Evolutionary conservation across 257 asterid species (phyloP).

Genomic region (Scutellaria minor): DNA sequence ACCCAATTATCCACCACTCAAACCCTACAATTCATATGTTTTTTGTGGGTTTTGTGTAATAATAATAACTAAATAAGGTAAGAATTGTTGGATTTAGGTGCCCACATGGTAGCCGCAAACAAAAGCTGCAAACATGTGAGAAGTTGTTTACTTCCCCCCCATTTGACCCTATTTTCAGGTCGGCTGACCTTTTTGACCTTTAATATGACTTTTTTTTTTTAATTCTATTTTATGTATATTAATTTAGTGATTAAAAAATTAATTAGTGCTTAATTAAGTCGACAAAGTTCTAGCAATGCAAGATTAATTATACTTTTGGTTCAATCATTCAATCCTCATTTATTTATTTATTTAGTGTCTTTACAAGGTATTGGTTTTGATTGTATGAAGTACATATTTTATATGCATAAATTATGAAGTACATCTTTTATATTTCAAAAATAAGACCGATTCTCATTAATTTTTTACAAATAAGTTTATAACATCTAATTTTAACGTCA

Average conservation of each 20-base stretch:
- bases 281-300: background rate
- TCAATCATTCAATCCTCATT: background rate
- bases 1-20: too few species aligned
- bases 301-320: constrained; percentile 27
- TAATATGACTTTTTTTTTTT: background rate
- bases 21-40: too few species aligned
- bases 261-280: constrained; percentile 12
- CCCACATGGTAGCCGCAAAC: constrained; percentile 41
- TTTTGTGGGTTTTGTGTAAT: too few species aligned
- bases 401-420: too few species aligned
- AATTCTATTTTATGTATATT: background rate
- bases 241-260: background rate
- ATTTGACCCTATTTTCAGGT: constrained; percentile 30
- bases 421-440: too few species aligned
- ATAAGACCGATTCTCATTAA: too few species aligned
- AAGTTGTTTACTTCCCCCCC: constrained; percentile 30
- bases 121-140: constrained; percentile 42
- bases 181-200: constrained; percentile 33
- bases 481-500: too few species aligned
- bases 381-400: too few species aligned
- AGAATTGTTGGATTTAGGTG: background rate
- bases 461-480: too few species aligned
- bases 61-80: background rate
- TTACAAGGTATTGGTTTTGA: background rate
- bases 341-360: background rate